Evolutionary conservation across 495 filamentous ascomycete genomes (phyloP), one percentile per base, ranked within the genome.

Genomic region (Hypoxylon trugodes): DNA sequence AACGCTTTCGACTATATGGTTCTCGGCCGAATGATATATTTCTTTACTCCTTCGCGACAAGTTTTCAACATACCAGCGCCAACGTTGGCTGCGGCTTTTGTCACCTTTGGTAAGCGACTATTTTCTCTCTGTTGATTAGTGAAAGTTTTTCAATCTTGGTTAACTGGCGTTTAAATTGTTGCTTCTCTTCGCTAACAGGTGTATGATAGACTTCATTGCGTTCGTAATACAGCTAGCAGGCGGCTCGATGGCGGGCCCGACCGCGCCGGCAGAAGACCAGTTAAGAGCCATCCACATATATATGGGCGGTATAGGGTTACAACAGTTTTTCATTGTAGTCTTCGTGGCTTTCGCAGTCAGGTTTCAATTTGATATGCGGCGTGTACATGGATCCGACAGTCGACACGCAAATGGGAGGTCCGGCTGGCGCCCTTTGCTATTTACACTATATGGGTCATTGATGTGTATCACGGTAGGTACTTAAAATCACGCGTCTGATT

Each of bases 1-100:
- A 89, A 89, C 40, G 87, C 87, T 8, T 88, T 84, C 69, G 74
- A 79, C 21, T 90, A 90, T 72, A 87, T 89, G 86, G 79, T 84
- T n/a, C 71, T 88, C 35, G 87, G 82, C 4, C 79, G 88, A 4
- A 79, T 90, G 77, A 81, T 89, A 10, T 78, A 81, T 67, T 84
- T 82, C 70, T 87, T 83, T 68, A 59, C 81, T 18, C 77, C 80
- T 5, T 70, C 71, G 9, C 70, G 78, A 19, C 69, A 72, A 13
- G 71, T 88, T 2, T 77, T 72, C 30, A 65, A 75, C 3, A 74
- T 90, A 61, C 78, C 82, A 9, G 82, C 82, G 0, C 74, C 72
- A 30, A 70, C 71, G 13, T 75, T 86, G 26, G 81, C 77, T 12
- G 74, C 77, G 22, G 76, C 84, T 38, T 90, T 90, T 57, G 85